Percentiles rank a stretch among this genome's conserved stretches.
phyloP scores from a whole-genome alignment of 2,329 filamentous ascomycete genomes.

The Lachnellula cervina region DNA sequence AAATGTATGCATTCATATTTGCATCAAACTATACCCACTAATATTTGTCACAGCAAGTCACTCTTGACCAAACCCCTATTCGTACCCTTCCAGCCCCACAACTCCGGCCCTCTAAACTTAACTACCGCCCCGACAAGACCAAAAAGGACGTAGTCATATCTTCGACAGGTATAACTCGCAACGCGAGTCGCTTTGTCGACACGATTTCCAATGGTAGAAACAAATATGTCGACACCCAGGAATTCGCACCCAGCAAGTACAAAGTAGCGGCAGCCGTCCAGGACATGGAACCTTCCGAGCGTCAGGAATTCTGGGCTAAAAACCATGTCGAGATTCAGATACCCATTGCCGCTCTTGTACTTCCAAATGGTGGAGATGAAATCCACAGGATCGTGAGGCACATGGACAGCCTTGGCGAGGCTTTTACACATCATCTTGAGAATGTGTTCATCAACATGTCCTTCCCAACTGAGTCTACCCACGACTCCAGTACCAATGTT shows the following conservation, averaged over 20 bases:
- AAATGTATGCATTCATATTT: no score
- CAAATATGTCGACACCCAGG: slow-evolving; percentile 2
- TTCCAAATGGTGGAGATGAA: not conserved
- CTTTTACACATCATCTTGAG: not conserved
- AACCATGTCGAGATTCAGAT: not conserved
- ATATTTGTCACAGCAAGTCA: no score
- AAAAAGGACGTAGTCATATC: slow-evolving; percentile 19
- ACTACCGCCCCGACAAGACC: slow-evolving; percentile 7
- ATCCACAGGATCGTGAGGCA: not conserved
- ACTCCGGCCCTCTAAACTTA: no score
- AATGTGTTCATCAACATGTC: not conserved
- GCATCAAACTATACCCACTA: no score
- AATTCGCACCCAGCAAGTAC: not conserved
- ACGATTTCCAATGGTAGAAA: slow-evolving; percentile 1
- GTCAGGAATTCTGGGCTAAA: not conserved
- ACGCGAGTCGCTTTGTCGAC: slow-evolving; percentile 9
- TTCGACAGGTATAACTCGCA: slow-evolving; percentile 9
- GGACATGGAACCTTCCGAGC: not conserved
- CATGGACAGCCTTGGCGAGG: not conserved
- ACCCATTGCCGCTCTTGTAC: not conserved
- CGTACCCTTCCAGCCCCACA: no score
- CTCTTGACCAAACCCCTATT: no score
- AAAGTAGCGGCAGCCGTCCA: not conserved
- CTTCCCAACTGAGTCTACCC: not conserved
- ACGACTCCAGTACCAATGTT: not conserved